Evolutionary conservation across 1,284 basidiomycete genomes (phyloP), one percentile per base, ranked within the genome.

Genomic region (Schizophyllum commune): DNA sequence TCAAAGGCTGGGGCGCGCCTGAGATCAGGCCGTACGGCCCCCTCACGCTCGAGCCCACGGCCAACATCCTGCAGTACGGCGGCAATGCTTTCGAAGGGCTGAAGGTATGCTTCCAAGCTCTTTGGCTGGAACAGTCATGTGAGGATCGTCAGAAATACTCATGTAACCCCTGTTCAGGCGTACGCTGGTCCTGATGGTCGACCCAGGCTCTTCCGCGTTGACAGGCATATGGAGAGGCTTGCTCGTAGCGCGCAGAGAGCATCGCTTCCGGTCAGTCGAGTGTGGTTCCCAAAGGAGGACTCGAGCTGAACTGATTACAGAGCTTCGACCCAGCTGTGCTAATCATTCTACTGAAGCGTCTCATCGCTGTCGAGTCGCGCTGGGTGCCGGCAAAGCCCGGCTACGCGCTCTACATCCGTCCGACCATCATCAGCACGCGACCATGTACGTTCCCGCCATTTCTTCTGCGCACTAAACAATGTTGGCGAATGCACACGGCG

Each of bases 41-140:
- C 0, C 69, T 96, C 34, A 69, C 70, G n/a, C 74, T 96, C 20
- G 91, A 94, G 66, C 93, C 94, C 1, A 78, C 85, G 15, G 77
- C 85, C 70, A 90, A 84, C 13, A 86, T 86, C 65, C 80, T 91
- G 65, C 88, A 91, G 58, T 96, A 95, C 69, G 86, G 84, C 15
- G 78, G 86, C 1, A 90, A 83, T 63, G 76, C 92, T 4, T 96
- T 94, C 65, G 93, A 96, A 71, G 94, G 94, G 1, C 89, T 95
- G 87, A 96, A 96, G 80, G 85, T 82, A 33, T 17, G 71, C 65
- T 11, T 54, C 32, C 4, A 3, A 33, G 60, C 8, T 20, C 39
- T 32, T 21, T 19, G 56, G 51, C 17, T 61, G 32, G 27, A 5
- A 52, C 27, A 4, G 20, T 0, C 32, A 88, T n/a, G n/a, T n/a